Conservation (phyloP, 148 eudicot genomes). For the Polygonum maritimum region DNA sequence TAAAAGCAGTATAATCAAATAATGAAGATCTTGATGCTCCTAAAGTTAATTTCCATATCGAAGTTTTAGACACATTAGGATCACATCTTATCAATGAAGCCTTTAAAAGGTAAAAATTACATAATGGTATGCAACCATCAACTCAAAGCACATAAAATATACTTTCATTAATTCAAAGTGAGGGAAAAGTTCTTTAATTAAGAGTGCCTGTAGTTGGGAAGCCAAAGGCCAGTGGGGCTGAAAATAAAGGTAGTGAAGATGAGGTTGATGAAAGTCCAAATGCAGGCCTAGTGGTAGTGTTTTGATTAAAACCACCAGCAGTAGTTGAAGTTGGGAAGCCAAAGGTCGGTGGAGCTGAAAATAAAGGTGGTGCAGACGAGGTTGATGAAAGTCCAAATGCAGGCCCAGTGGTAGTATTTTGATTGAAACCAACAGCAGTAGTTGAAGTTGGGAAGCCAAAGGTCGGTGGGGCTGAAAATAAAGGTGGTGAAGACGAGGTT, state of each 20-base stretch:
- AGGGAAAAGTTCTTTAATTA: not conserved
- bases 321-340: too few species aligned
- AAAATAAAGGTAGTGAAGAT: not conserved
- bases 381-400: too few species aligned
- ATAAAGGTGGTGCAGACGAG: not conserved
- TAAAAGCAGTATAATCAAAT: too few species aligned
- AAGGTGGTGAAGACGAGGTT: not conserved
- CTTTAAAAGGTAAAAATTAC: not conserved
- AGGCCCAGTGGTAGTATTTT: too few species aligned
- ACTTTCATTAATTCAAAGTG: not conserved
- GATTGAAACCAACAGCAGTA: too few species aligned
- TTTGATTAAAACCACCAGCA: too few species aligned
- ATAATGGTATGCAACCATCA: not conserved
- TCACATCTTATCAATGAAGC: not conserved
- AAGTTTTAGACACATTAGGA: not conserved
- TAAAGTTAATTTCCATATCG: not conserved
- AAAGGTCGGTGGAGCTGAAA: not conserved
- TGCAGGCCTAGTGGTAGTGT: too few species aligned
- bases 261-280: not conserved
- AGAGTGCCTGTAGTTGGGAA: not conserved
- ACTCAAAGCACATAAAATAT: not conserved
- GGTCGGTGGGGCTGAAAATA: not conserved
- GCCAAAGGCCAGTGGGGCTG: not conserved
- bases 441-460: too few species aligned
- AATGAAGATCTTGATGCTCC: too few species aligned